phyloP scores from a whole-genome alignment of 352 stramenopile species.

The Globisporangium megalacanthum region DNA sequence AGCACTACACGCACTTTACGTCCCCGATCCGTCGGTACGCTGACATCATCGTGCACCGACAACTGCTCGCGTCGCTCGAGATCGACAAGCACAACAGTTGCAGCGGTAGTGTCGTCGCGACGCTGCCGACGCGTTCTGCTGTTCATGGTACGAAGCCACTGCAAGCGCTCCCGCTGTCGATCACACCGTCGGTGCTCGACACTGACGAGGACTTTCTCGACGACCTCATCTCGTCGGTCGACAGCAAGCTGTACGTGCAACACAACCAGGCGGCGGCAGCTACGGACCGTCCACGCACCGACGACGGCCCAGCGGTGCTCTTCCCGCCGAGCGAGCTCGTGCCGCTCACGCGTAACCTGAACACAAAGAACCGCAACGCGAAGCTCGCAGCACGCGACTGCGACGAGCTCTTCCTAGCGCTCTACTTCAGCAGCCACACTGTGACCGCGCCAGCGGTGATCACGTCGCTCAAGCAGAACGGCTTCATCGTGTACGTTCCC shows the following conservation, averaged over 20 bases:
- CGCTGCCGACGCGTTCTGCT: too few species aligned
- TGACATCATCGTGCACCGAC: conserved; percentile 89
- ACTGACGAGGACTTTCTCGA: conserved; percentile 58
- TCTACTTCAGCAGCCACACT: conserved; percentile 90
- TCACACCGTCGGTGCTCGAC: conserved; percentile 54
- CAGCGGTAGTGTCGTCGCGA: not conserved
- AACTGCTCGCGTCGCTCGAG: conserved; percentile 65
- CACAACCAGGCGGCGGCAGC: not conserved
- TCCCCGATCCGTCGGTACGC: conserved; percentile 90
- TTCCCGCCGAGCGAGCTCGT: conserved; percentile 68
- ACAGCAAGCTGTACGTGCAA: conserved; percentile 45
- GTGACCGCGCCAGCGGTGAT: conserved; percentile 85
- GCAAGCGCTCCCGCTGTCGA: conserved; percentile 31
- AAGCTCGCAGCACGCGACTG: conserved; percentile 87
- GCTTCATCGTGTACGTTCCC: conserved; percentile 91
- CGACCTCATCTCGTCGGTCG: conserved; percentile 54
- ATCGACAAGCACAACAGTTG: not conserved
- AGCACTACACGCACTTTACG: conserved; percentile 92
- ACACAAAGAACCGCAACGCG: conserved; percentile 87
- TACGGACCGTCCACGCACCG: not conserved
- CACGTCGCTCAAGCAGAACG: conserved; percentile 87
- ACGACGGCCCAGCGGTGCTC: conserved; percentile 14
- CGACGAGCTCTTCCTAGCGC: conserved; percentile 88
- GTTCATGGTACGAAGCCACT: too few species aligned
- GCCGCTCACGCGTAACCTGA: conserved; percentile 81